Percentiles rank a stretch among this genome's conserved stretches.
phyloP scores from a whole-genome alignment of 805 yeast genomes.

The Tetrapisispora fleetii region DNA sequence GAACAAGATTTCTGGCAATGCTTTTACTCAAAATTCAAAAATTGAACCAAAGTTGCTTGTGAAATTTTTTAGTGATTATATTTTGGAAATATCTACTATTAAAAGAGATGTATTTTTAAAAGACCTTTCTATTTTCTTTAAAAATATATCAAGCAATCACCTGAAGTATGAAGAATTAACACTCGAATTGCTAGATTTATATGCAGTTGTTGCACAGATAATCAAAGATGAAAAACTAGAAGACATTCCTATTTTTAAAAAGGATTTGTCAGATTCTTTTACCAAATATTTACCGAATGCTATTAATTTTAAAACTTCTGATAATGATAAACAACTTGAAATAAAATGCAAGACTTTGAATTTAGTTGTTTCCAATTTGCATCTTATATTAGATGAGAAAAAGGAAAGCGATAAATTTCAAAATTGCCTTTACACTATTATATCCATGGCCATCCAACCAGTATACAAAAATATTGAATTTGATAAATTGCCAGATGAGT shows the following conservation, averaged over 20 bases:
- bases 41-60: constrained; percentile 38
- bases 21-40: constrained; percentile 6
- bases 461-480: constrained; percentile 31
- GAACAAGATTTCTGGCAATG: constrained; percentile 38
- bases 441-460: constrained; percentile 44
- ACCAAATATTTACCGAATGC: constrained; percentile 28
- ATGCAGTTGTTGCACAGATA: constrained; percentile 44
- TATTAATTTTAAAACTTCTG: constrained; percentile 10
- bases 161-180: constrained; percentile 39
- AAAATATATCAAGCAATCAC: constrained; percentile 43
- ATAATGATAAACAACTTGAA: not conserved
- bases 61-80: constrained; percentile 49
- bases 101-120: constrained; percentile 71
- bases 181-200: constrained; percentile 44
- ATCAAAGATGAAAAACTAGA: constrained; percentile 49
- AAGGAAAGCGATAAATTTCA: constrained; percentile 43
- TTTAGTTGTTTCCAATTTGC: constrained; percentile 11
- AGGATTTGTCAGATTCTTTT: constrained; percentile 43
- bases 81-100: constrained; percentile 58
- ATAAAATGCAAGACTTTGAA: not conserved
- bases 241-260: constrained; percentile 45
- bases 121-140: constrained; percentile 47
- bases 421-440: constrained; percentile 31
- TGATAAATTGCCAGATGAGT: constrained; percentile 31
- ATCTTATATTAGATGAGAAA: constrained; percentile 19